These are phyloP conservation scores for Kwoniella botswanensis DNA, from an alignment of 768 basidiomycete species.

Conservation along the genomic window DNA sequence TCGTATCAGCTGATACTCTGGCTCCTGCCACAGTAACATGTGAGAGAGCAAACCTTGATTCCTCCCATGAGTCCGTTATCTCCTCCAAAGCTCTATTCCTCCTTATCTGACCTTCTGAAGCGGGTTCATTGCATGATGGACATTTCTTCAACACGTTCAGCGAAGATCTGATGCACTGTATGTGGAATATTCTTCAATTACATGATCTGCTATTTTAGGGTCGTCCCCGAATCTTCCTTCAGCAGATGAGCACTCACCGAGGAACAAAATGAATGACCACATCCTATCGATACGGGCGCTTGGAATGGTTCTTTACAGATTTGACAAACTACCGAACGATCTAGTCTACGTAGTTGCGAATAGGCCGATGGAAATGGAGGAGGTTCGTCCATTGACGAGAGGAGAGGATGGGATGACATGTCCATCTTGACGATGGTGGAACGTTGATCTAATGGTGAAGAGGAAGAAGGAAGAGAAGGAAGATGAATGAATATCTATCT, in stretches of 20 bases:
- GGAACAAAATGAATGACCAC: conserved; percentile 80
- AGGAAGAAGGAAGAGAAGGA: conserved; percentile 7
- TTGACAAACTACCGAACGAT: conserved; percentile 70
- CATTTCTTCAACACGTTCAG: conserved; percentile 70
- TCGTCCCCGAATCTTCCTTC: too few species aligned
- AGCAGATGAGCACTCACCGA: conserved; percentile 32
- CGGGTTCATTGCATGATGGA: conserved; percentile 69
- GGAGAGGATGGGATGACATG: conserved; percentile 39
- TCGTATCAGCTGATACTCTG: neutral
- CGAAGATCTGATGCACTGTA: conserved; percentile 72
- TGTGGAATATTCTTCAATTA: conserved; percentile 37
- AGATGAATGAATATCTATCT: neutral
- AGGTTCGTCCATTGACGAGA: conserved; percentile 63
- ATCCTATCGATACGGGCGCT: conserved; percentile 73
- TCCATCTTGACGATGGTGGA: conserved; percentile 16
- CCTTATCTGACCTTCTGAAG: conserved; percentile 69
- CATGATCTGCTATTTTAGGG: neutral
- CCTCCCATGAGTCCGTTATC: conserved; percentile 72
- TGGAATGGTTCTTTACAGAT: conserved; percentile 78
- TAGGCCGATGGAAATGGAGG: conserved; percentile 69
- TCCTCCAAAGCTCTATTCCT: conserved; percentile 75
- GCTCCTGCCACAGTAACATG: too few species aligned
- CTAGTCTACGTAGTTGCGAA: conserved; percentile 68
- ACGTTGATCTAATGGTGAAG: neutral
- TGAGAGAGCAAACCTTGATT: too few species aligned